Evolutionary conservation across 73 alveolate species (phyloP).

Genomic region (Blepharisma stoltei): DNA sequence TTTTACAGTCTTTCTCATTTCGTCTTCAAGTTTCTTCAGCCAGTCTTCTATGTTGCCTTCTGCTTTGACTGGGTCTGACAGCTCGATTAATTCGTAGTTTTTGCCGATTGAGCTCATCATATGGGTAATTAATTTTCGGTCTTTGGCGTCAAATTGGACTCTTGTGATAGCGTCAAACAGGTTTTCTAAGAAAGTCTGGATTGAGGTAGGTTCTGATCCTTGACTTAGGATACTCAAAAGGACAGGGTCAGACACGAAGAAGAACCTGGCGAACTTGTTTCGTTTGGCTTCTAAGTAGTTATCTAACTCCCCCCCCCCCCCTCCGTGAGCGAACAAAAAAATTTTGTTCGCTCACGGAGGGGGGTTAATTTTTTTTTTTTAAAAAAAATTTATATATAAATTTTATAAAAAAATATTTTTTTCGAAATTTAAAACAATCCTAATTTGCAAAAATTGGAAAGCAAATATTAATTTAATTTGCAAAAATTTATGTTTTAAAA

Average conservation of each 20-base stretch:
- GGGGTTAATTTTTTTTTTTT: too few relatives aligned
- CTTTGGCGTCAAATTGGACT: constrained; percentile 96
- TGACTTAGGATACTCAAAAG: constrained; percentile 97
- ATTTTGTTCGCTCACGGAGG: too few relatives aligned
- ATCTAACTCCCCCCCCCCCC: too few relatives aligned
- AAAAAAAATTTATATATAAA: too few relatives aligned
- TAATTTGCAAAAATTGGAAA: too few relatives aligned
- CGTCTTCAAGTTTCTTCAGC: constrained; percentile 94
- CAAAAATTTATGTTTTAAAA: too few relatives aligned
- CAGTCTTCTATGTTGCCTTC: constrained; percentile 99
- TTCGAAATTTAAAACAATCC: too few relatives aligned
- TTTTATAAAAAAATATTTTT: too few relatives aligned
- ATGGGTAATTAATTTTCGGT: constrained; percentile 86
- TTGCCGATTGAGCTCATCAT: constrained; percentile 83
- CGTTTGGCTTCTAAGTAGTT: constrained; percentile 99
- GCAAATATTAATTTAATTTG: too few relatives aligned
- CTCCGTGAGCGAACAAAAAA: too few relatives aligned
- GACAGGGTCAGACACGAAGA: constrained; percentile 98
- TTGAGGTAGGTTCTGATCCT: constrained; percentile 94
- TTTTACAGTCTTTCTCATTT: constrained; percentile 61
- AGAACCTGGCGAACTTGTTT: constrained; percentile 99
- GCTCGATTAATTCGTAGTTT: constrained; percentile 87
- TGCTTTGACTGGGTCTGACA: constrained; percentile 95
- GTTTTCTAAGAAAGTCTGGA: constrained; percentile 96
- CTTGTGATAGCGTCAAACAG: constrained; percentile 98